Evolutionary conservation across 805 yeast species (phyloP).

Genomic region (Candida orba): DNA sequence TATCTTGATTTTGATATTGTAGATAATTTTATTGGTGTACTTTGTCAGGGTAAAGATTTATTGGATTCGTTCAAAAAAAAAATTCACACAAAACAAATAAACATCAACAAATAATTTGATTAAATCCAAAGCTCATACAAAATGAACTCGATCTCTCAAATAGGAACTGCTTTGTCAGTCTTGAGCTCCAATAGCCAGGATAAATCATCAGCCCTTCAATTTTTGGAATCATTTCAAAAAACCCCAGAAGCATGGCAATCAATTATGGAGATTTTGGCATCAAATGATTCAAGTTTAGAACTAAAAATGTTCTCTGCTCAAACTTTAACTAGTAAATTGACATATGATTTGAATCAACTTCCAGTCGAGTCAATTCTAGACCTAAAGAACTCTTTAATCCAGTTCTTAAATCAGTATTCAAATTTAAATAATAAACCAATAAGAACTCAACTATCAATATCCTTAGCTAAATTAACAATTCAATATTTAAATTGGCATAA

Average conservation of each 20-base stretch:
- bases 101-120: neutral
- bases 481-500: conserved; percentile 69
- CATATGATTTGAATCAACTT: conserved; percentile 78
- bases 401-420: conserved; percentile 45
- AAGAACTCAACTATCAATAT: conserved; percentile 75
- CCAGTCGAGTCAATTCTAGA: conserved; percentile 48
- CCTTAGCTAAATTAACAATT: conserved; percentile 74
- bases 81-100: neutral
- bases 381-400: conserved; percentile 63
- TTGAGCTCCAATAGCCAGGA: conserved; percentile 22
- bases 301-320: conserved; percentile 83
- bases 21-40: neutral
- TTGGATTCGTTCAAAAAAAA: neutral
- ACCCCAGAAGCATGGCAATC: conserved; percentile 75
- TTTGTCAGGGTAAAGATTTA: neutral
- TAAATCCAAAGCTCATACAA: no score
- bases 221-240: conserved; percentile 77
- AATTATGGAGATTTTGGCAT: conserved; percentile 46
- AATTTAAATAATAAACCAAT: conserved; percentile 43
- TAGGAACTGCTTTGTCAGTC: conserved; percentile 20
- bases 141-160: conserved; percentile 7
- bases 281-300: conserved; percentile 34
- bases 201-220: conserved; percentile 42
- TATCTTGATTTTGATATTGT: conserved; percentile 17
- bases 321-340: conserved; percentile 75